phyloP scores from a whole-genome alignment of 2,329 filamentous ascomycete species.

The Truncatella angustata region DNA sequence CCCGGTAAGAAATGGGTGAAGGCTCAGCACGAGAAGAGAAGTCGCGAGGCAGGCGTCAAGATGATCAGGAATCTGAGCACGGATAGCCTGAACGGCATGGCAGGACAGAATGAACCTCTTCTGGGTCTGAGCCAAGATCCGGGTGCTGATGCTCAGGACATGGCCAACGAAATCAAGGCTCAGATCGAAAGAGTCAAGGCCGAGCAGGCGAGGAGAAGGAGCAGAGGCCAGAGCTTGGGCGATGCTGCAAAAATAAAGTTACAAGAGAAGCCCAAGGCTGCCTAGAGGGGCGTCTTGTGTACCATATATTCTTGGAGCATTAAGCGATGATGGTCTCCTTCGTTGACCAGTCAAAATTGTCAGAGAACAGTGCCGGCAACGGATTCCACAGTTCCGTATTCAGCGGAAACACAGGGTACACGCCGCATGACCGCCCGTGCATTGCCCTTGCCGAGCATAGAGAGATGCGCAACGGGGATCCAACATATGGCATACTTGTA shows the following conservation, averaged over 20 bases:
- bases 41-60: slow-evolving; percentile 42
- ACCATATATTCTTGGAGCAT: too few relatives aligned
- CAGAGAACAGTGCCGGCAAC: too few relatives aligned
- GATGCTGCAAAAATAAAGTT: neutral
- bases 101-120: slow-evolving; percentile 52
- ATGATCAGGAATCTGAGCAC: slow-evolving; percentile 52
- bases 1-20: slow-evolving; percentile 66
- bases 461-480: too few relatives aligned
- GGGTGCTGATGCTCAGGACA: slow-evolving; percentile 72
- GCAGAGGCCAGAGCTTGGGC: neutral
- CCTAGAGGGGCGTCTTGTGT: neutral
- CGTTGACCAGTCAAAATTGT: too few relatives aligned
- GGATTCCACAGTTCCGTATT: too few relatives aligned
- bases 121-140: slow-evolving; percentile 79
- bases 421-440: too few relatives aligned
- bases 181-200: slow-evolving; percentile 65
- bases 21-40: slow-evolving; percentile 57
- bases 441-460: too few relatives aligned
- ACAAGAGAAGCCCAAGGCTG: neutral
- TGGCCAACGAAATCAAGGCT: slow-evolving; percentile 68
- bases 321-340: too few relatives aligned
- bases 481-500: too few relatives aligned
- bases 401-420: too few relatives aligned
- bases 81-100: slow-evolving; percentile 50
- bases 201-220: slow-evolving; percentile 35